Base-by-base conservation (phyloP, 129 eudicot genomes). In the Tagetes patula region DNA sequence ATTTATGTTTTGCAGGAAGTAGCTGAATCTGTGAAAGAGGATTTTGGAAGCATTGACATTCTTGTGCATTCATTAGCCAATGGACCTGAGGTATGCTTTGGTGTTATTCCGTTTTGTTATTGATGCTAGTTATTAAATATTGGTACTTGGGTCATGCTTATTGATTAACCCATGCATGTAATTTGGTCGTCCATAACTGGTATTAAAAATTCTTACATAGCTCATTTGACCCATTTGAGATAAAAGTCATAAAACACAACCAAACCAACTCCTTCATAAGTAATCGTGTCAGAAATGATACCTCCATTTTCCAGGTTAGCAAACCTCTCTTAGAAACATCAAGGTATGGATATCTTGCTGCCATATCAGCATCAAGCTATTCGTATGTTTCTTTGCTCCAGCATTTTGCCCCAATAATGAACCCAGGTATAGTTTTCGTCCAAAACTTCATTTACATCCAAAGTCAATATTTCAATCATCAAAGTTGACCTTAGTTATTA, bases 51-150 rank as follows among this genome's bases (percentile, higher is more conserved):
- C 72, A 88, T 91, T 30, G 97, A 91, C 79, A 88, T 91, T 48
- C 96, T 91, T 75, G 90, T 91, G 62, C 97, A 91, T 79, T 91
- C 97, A 67, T 92, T 91, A 76, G 97, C 97, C 12, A 91, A 91
- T 76, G 92, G 97, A 61, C 97, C 97, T 0, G 97, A 91, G 97
- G 97, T 91, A 76, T 55, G 39, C 38, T 72, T 45, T 37, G 65
- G 3, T 8, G 14, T 39, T 41, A 20, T 52, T 30, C 42, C 40
- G 14, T 61, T 33, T 3, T 37, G 47, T 27, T 76, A 10, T 71
- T 53, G 36, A 30, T 48, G 69, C 2, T 74, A 63, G 38, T 34
- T n/a, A 14, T 37, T 3, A 6, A 0, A 12, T 37, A 65, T 65
- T 40, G 14, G 42, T 9, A 65, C 69, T 7, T 40, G 50, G 36